These are phyloP conservation scores for Boeremia lycopersici DNA, from an alignment of 2,329 filamentous ascomycete species.

Conservation along the genomic window DNA sequence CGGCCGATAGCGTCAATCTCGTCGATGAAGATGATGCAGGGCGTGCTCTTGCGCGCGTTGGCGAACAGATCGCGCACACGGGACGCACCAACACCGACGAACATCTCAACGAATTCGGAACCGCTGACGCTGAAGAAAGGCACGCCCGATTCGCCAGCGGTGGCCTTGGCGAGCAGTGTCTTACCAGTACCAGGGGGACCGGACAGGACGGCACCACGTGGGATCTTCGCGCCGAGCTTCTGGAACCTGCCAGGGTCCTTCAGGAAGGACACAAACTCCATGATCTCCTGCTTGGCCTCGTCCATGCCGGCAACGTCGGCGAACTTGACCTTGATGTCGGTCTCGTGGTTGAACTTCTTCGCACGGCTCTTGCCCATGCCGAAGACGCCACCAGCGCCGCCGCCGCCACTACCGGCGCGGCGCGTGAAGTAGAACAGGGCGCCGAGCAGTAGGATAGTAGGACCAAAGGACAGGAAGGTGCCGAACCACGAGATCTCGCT, in stretches of 20 bases:
- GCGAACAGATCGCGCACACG: conserved; percentile 93
- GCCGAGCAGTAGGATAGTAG: conserved; percentile 84
- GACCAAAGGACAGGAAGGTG: conserved; percentile 80
- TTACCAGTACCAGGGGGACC: conserved; percentile 99
- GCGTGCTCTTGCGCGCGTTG: conserved; percentile 92
- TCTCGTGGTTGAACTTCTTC: conserved; percentile 97
- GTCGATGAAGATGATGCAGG: conserved; percentile 99
- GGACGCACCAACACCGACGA: conserved; percentile 96
- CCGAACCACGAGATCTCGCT: conserved; percentile 75
- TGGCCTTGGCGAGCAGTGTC: conserved; percentile 94
- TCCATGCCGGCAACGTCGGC: conserved; percentile 97
- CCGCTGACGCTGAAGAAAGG: conserved; percentile 98
- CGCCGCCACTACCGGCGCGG: conserved; percentile 70
- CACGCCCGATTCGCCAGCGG: conserved; percentile 93
- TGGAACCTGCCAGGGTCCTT: conserved; percentile 93
- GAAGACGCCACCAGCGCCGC: conserved; percentile 79
- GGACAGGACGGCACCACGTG: conserved; percentile 92
- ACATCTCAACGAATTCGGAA: conserved; percentile 99
- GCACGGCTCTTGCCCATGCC: conserved; percentile 95
- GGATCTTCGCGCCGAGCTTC: conserved; percentile 95
- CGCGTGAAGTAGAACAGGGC: conserved; percentile 80
- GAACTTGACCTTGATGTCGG: conserved; percentile 95
- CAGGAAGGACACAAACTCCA: conserved; percentile 98
- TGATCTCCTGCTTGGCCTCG: conserved; percentile 96
- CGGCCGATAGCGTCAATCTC: conserved; percentile 98